Conservation (phyloP, 2,329 filamentous ascomycete genomes). For the Aspergillus amoenus region DNA sequence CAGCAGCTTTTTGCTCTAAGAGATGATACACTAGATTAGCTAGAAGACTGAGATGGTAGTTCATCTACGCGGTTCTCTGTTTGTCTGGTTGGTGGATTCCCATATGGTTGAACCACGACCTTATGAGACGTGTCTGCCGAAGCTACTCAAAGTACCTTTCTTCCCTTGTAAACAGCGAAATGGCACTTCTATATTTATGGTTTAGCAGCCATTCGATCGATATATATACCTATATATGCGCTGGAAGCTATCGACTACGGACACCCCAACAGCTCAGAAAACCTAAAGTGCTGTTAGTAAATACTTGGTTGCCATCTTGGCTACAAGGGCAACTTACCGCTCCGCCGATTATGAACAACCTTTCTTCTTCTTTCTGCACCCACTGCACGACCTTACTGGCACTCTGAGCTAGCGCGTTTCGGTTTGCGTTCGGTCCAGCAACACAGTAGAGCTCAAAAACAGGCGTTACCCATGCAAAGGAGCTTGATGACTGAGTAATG, state of each 20-base stretch:
- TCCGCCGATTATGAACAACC: slow-evolving; percentile 96
- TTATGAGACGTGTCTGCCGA: neutral
- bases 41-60: neutral
- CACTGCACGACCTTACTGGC: slow-evolving; percentile 90
- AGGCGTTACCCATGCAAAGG: slow-evolving; percentile 87
- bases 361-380: slow-evolving; percentile 87
- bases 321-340: slow-evolving; percentile 58
- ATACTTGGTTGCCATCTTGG: neutral
- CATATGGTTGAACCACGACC: neutral
- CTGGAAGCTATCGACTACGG: neutral
- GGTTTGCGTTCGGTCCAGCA: slow-evolving; percentile 67
- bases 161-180: neutral
- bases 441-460: slow-evolving; percentile 94
- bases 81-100: no score
- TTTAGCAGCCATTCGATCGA: neutral
- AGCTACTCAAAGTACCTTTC: neutral
- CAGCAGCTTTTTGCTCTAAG: slow-evolving; percentile 73
- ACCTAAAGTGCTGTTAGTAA: neutral
- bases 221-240: no score
- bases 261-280: neutral
- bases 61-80: neutral
- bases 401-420: slow-evolving; percentile 72
- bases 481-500: slow-evolving; percentile 71
- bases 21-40: slow-evolving; percentile 64
- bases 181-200: neutral